Conservation (phyloP, 371 early-diverging fungal genomes). For the Umbelopsis sp. region DNA sequence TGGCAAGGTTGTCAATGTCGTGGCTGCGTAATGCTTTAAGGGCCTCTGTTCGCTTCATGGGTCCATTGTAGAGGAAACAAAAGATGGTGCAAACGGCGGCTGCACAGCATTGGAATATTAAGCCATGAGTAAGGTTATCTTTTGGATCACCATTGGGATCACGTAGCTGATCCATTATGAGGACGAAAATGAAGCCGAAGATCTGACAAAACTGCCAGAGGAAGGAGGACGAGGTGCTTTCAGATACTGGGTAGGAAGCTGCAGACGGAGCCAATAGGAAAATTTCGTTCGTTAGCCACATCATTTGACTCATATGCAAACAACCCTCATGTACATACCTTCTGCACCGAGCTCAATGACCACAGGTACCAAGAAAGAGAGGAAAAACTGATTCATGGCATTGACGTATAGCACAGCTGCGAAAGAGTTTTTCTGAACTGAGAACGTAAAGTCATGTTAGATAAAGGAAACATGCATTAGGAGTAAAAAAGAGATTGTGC, state of each 20-base stretch:
- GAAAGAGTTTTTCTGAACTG: slow-evolving; percentile 44
- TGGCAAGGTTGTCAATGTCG: background rate
- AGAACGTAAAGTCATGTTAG: background rate
- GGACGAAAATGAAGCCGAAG: slow-evolving; percentile 51
- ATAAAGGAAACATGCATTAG: background rate
- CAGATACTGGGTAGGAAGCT: slow-evolving; percentile 58
- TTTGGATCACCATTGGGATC: slow-evolving; percentile 37
- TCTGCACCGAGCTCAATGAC: slow-evolving; percentile 60
- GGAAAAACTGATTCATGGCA: slow-evolving; percentile 49
- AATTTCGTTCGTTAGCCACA: background rate
- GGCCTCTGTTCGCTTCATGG: slow-evolving; percentile 30
- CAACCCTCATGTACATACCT: slow-evolving; percentile 30
- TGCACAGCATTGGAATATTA: slow-evolving; percentile 44
- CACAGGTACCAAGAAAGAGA: slow-evolving; percentile 55
- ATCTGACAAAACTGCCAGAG: slow-evolving; percentile 55
- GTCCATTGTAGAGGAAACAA: slow-evolving; percentile 39
- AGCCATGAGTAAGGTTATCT: slow-evolving; percentile 37
- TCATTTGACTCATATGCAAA: too few relatives aligned
- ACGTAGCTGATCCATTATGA: slow-evolving; percentile 48
- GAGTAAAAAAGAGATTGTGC: background rate
- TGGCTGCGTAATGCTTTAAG: background rate
- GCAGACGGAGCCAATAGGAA: background rate
- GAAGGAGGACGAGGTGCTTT: slow-evolving; percentile 51
- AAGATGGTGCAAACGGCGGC: slow-evolving; percentile 35
- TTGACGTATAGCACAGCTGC: slow-evolving; percentile 50